phyloP scores from a whole-genome alignment of 768 basidiomycete genomes.

The Lentinus brumalis region DNA sequence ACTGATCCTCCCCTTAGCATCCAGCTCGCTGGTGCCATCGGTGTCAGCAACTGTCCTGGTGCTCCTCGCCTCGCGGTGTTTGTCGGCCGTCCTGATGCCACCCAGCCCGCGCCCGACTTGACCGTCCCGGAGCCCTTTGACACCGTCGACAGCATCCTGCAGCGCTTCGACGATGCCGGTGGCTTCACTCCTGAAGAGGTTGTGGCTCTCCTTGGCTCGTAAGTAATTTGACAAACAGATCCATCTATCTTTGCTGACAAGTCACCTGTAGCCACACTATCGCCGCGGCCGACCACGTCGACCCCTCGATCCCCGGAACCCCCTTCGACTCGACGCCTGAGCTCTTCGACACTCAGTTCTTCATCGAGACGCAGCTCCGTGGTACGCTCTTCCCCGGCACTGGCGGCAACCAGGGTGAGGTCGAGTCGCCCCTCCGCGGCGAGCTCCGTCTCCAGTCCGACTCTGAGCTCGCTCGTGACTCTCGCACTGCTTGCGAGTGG shows the following conservation, averaged over 20 bases:
- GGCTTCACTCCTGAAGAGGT: conserved; percentile 27
- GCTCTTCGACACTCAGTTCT: conserved; percentile 33
- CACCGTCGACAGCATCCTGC: conserved; percentile 27
- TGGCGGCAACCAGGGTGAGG: conserved; percentile 33
- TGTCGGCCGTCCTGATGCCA: conserved; percentile 30
- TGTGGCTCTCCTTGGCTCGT: conserved; percentile 26
- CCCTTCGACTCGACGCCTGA: conserved; percentile 33
- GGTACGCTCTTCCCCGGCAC: conserved; percentile 33
- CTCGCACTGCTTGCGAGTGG: conserved; percentile 38
- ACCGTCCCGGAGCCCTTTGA: conserved; percentile 31
- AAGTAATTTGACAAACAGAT: background rate
- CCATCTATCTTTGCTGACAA: background rate
- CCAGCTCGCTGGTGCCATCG: conserved; percentile 22
- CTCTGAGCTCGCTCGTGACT: conserved; percentile 34
- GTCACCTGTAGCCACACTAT: conserved; percentile 18
- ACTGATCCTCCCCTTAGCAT: conserved; percentile 24
- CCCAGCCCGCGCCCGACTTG: conserved; percentile 24
- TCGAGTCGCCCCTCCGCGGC: conserved; percentile 32
- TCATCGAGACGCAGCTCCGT: conserved; percentile 32
- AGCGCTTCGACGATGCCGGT: conserved; percentile 27
- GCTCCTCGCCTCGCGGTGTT: conserved; percentile 41
- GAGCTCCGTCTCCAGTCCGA: conserved; percentile 40
- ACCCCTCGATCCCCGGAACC: conserved; percentile 27
- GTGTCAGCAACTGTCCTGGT: conserved; percentile 31
- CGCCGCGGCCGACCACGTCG: conserved; percentile 31